Base-by-base conservation (phyloP, 2,329 filamentous ascomycete species). In the Alternaria viburni region DNA sequence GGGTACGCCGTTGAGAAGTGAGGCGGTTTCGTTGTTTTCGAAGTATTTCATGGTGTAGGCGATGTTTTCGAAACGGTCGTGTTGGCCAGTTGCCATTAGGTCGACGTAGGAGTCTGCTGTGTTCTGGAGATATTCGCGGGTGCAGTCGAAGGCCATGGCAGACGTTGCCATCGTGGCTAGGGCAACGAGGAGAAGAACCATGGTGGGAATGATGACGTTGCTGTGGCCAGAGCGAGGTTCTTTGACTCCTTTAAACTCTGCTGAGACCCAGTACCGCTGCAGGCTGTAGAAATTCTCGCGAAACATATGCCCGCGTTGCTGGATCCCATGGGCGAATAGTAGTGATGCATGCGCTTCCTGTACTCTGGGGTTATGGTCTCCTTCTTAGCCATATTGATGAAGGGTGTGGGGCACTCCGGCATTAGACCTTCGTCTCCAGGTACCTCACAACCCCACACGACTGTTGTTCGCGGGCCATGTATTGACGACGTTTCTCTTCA, bases 1-100 rank as follows among this genome's bases (percentile, higher is more conserved):
- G 17, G 73, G 68, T 11, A 65, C 66, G 21, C 67, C 66, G 43
- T 46, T 66, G 23, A 64, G 47, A 13, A 73, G 68, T 12, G 63
- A 58, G 41, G 62, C 21, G 3, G 65, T 59, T 23, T 59, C 52
- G 54, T 61, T 62, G 43, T 74, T 70, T 57, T 74, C 72, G 11
- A 62, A 45, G 54, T 73, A 74, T 26, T 61, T 61, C 60, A 71
- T 62, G 1, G 63, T 62, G 49, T 68, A 68, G 5, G 63, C 63
- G 10, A 68, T 61, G 19, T 68, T 68, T 30, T 67, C 67, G 61
- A 65, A 69, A 7, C 58, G 61, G 46, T 69, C 65, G 17, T 69
- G 67, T 54, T 68, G 66, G 23, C 66, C 66, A 0, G 66, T 64
- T 28, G 64, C 66, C 59, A 68, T 68, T 3, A 66, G 36, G 13